phyloP scores from a whole-genome alignment of 164 flowering plant genomes.

The Buxus sempervirens region DNA sequence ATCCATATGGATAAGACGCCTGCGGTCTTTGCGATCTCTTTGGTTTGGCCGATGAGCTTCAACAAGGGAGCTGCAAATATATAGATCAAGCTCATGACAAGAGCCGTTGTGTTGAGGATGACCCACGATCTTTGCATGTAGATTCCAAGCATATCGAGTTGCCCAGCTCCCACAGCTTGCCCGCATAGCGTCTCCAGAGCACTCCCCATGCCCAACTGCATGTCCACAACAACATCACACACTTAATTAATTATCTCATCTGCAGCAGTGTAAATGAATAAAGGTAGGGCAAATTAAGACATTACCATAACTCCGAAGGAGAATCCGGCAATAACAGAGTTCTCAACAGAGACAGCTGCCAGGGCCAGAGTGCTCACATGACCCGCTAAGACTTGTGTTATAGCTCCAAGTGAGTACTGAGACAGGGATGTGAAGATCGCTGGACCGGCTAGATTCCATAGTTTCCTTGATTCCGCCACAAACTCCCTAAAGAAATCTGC shows the following conservation, averaged over 20 bases:
- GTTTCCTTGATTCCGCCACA: slow-evolving; percentile 43
- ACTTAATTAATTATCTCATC: too few relatives aligned
- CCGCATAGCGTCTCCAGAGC: slow-evolving; percentile 89
- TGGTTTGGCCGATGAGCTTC: slow-evolving; percentile 46
- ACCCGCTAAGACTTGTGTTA: slow-evolving; percentile 70
- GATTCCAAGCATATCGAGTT: slow-evolving; percentile 68
- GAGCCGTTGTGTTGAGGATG: slow-evolving; percentile 45
- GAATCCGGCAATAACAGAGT: slow-evolving; percentile 70
- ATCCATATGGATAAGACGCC: slow-evolving; percentile 60
- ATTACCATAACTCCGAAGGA: slow-evolving; percentile 62
- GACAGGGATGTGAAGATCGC: slow-evolving; percentile 68
- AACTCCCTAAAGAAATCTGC: slow-evolving; percentile 29
- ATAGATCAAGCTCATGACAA: slow-evolving; percentile 33
- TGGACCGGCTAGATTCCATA: slow-evolving; percentile 70
- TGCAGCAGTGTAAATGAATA: too few relatives aligned
- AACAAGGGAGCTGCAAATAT: slow-evolving; percentile 46
- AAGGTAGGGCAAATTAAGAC: too few relatives aligned
- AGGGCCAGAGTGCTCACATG: slow-evolving; percentile 60
- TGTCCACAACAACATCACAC: too few relatives aligned
- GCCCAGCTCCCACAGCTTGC: slow-evolving; percentile 80
- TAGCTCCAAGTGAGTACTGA: slow-evolving; percentile 69
- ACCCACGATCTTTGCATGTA: slow-evolving; percentile 91
- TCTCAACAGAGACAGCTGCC: slow-evolving; percentile 73
- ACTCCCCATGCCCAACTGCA: slow-evolving; percentile 84
- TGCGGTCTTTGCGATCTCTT: slow-evolving; percentile 43